Conservation (phyloP, 768 basidiomycete species). For the Boletus eberwhitei region DNA sequence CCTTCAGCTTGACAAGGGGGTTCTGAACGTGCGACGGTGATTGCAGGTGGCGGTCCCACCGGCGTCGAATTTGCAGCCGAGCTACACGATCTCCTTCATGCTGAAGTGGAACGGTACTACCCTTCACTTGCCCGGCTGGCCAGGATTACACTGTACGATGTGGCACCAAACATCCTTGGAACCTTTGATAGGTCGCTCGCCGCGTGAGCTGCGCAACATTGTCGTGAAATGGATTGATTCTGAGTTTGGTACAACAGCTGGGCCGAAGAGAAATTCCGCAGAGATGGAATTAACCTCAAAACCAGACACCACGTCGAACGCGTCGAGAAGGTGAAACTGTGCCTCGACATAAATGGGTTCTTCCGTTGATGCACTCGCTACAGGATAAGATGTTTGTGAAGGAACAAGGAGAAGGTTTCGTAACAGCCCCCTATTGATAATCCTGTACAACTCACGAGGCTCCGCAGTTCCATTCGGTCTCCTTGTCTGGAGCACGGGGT, state of each 20-base stretch:
- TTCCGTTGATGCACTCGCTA: constrained; percentile 4
- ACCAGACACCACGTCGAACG: constrained; percentile 72
- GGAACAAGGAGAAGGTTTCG: constrained; percentile 65
- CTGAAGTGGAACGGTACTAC: constrained; percentile 60
- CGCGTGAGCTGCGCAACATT: constrained; percentile 38
- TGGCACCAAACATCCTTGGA: constrained; percentile 72
- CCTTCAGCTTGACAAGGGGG: background rate
- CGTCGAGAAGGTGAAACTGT: constrained; percentile 50
- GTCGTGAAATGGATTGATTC: background rate
- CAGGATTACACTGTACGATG: constrained; percentile 79
- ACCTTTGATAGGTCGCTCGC: constrained; percentile 67
- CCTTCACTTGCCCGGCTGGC: constrained; percentile 60
- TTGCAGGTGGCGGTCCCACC: constrained; percentile 67
- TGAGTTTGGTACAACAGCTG: constrained; percentile 40
- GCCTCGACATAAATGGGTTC: constrained; percentile 7
- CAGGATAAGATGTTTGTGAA: constrained; percentile 67
- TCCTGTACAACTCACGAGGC: constrained; percentile 3
- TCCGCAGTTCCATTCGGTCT: constrained; percentile 71
- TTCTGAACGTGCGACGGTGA: constrained; percentile 5
- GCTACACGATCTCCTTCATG: constrained; percentile 70
- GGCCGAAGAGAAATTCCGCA: constrained; percentile 63
- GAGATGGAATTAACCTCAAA: constrained; percentile 71
- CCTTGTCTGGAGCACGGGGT: constrained; percentile 85
- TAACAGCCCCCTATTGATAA: constrained; percentile 3
- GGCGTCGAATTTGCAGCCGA: constrained; percentile 86